These are phyloP conservation scores for Protomyces inundatus DNA, from an alignment of 1,139 yeast species.

Conservation along the genomic window DNA sequence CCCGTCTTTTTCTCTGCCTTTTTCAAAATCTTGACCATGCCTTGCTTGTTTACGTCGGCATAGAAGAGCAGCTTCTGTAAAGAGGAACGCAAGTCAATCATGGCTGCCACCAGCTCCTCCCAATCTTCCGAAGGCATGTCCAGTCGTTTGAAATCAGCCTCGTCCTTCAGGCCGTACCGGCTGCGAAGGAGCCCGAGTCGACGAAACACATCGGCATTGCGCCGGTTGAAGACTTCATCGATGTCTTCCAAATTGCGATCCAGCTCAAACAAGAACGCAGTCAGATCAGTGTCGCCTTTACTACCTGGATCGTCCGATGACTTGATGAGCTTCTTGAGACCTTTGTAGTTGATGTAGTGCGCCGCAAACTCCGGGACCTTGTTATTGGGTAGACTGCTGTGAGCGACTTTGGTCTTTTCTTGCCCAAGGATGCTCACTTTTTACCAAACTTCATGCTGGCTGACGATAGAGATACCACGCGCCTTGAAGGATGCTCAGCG, in stretches of 20 bases:
- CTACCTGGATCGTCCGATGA: slow-evolving; percentile 36
- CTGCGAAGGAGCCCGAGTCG: slow-evolving; percentile 48
- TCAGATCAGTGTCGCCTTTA: slow-evolving; percentile 29
- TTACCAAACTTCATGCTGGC: slow-evolving; percentile 22
- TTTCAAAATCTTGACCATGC: slow-evolving; percentile 81
- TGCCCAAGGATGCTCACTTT: background rate
- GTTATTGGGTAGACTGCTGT: slow-evolving; percentile 4
- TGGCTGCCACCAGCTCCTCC: slow-evolving; percentile 62
- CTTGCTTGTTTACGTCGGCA: slow-evolving; percentile 87
- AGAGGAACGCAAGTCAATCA: slow-evolving; percentile 71
- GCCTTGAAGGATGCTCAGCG: background rate
- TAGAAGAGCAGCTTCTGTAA: slow-evolving; percentile 74
- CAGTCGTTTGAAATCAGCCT: slow-evolving; percentile 28
- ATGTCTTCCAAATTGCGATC: slow-evolving; percentile 81
- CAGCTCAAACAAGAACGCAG: slow-evolving; percentile 65
- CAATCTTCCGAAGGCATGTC: slow-evolving; percentile 31
- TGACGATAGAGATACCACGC: background rate
- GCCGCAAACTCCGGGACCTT: slow-evolving; percentile 34
- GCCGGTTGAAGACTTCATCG: slow-evolving; percentile 68
- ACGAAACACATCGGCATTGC: slow-evolving; percentile 66
- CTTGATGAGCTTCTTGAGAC: slow-evolving; percentile 65
- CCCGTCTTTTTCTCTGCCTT: slow-evolving; percentile 84
- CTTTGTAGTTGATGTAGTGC: slow-evolving; percentile 79
- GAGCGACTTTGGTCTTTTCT: background rate
- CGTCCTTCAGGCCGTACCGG: slow-evolving; percentile 35